Percentiles rank a stretch among this genome's conserved stretches.
Conservation (phyloP, 2,329 filamentous ascomycete genomes). For the Drechslerella dactyloides region DNA sequence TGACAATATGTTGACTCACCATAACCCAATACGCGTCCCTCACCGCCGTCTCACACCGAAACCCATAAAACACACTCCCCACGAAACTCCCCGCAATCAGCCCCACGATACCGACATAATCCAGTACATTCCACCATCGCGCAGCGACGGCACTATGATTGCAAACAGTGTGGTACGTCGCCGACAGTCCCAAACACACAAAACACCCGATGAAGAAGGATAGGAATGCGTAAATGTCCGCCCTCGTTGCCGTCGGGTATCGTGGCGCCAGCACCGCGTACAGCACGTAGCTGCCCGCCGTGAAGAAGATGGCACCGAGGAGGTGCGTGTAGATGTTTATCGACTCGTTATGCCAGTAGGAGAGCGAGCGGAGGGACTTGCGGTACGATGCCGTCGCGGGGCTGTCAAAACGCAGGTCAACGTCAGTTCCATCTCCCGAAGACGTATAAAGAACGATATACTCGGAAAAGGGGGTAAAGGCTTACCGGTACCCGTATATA, state of each 20-base stretch:
- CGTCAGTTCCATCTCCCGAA: constrained; percentile 57
- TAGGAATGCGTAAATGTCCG: constrained; percentile 74
- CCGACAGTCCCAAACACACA: constrained; percentile 78
- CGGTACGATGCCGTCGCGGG: constrained; percentile 63
- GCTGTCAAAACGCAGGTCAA: constrained; percentile 59
- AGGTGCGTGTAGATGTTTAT: constrained; percentile 77
- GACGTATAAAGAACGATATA: neutral
- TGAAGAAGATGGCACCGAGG: constrained; percentile 67
- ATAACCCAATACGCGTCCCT: constrained; percentile 76
- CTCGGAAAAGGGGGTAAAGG: too few species aligned
- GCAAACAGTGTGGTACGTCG: constrained; percentile 80
- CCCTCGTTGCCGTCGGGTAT: constrained; percentile 67
- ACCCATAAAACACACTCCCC: constrained; percentile 85
- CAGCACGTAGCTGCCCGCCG: constrained; percentile 59
- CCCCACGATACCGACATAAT: constrained; percentile 91
- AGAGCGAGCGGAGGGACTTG: constrained; percentile 28
- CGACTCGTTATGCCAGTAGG: constrained; percentile 61
- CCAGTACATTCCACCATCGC: constrained; percentile 86
- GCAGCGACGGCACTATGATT: constrained; percentile 83
- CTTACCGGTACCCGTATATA: constrained; percentile 67
- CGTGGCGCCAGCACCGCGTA: constrained; percentile 70
- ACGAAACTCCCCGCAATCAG: constrained; percentile 92
- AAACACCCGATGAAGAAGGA: constrained; percentile 81
- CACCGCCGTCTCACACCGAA: constrained; percentile 72
- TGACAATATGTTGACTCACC: constrained; percentile 62